phyloP scores from a whole-genome alignment of 177 flowering plant genomes.

The Telopea speciosissima region DNA sequence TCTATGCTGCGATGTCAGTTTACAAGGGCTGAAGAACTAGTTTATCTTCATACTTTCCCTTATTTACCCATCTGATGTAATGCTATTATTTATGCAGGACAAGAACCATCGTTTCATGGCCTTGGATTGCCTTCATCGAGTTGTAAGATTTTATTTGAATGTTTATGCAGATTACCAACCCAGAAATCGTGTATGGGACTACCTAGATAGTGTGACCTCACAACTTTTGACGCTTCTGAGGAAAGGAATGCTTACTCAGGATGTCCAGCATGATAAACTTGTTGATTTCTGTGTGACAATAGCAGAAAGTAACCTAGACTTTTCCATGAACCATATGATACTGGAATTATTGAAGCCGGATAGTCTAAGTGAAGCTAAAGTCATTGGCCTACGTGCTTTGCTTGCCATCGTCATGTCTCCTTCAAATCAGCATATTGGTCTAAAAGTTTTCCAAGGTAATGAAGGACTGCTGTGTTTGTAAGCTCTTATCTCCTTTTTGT shows the following conservation, averaged over 20 bases:
- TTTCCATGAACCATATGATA: constrained; percentile 93
- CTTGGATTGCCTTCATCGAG: constrained; percentile 95
- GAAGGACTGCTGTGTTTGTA: background rate
- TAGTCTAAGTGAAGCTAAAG: constrained; percentile 90
- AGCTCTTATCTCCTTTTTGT: background rate
- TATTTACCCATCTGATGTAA: constrained; percentile 5
- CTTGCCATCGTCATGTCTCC: constrained; percentile 91
- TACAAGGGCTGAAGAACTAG: background rate
- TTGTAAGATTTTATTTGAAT: constrained; percentile 81
- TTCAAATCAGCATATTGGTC: constrained; percentile 62
- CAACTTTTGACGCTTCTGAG: constrained; percentile 76
- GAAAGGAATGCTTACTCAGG: constrained; percentile 98
- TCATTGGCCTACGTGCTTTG: constrained; percentile 92
- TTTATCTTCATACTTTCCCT: background rate
- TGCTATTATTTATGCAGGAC: constrained; percentile 54
- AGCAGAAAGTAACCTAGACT: constrained; percentile 94
- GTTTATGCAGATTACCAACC: constrained; percentile 82
- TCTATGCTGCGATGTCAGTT: background rate
- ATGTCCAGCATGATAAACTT: constrained; percentile 95
- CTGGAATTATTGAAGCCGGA: constrained; percentile 88
- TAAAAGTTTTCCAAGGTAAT: constrained; percentile 80
- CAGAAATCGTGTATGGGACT: constrained; percentile 93
- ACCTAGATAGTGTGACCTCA: constrained; percentile 93
- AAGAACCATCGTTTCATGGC: constrained; percentile 98
- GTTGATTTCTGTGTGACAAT: constrained; percentile 97